These are phyloP conservation scores for Talaromyces funiculosus DNA, from an alignment of 2,329 filamentous ascomycete genomes.

Conservation along the genomic window DNA sequence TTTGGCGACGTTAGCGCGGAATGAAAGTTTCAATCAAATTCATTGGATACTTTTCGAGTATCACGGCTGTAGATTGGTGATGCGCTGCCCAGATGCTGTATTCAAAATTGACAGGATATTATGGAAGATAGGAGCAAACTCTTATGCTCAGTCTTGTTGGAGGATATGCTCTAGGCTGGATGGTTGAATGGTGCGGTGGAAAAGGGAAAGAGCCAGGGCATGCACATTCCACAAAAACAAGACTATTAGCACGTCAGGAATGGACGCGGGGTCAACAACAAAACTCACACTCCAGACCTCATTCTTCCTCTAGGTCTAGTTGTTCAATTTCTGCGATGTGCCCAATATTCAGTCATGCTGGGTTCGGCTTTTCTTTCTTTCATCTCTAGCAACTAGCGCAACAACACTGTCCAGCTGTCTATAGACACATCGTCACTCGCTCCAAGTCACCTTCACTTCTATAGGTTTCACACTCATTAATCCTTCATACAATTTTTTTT, in stretches of 20 bases:
- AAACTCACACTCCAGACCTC: background rate
- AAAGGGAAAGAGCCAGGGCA: background rate
- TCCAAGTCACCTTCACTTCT: background rate
- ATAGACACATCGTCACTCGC: background rate
- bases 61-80: too few relatives aligned
- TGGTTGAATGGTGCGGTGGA: background rate
- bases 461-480: background rate
- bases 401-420: background rate
- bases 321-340: background rate
- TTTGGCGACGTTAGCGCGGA: background rate
- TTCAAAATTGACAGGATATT: background rate
- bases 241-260: background rate
- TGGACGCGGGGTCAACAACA: slow-evolving; percentile 14
- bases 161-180: background rate
- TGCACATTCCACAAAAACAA: slow-evolving; percentile 12
- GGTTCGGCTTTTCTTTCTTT: slow-evolving; percentile 18
- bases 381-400: background rate
- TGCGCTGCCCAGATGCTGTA: too few relatives aligned
- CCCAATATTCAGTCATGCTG: background rate
- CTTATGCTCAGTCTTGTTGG: background rate
- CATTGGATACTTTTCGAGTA: slow-evolving; percentile 2
- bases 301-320: background rate
- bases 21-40: background rate
- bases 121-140: too few relatives aligned
- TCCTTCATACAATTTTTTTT: background rate